These are phyloP conservation scores for Aureobasidium sp. DNA, from an alignment of 2,329 filamentous ascomycete species.

Conservation along the genomic window DNA sequence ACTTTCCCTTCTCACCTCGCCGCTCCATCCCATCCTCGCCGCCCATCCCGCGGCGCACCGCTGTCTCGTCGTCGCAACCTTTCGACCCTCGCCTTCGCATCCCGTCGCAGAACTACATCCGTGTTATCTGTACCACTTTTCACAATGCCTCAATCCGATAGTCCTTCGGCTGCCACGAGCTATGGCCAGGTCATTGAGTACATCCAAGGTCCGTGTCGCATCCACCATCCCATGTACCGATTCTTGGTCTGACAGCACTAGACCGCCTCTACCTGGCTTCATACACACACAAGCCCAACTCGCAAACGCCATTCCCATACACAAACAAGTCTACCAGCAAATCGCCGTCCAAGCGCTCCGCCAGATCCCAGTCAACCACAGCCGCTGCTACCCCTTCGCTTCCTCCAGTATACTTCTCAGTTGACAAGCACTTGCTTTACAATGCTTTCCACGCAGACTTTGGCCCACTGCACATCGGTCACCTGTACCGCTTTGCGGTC, in stretches of 20 bases:
- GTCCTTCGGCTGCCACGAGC: constrained; percentile 39
- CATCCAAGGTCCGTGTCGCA: constrained; percentile 66
- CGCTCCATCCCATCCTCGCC: neutral
- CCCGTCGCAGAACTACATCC: neutral
- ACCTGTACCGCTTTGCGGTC: constrained; percentile 92
- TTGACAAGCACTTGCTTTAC: constrained; percentile 83
- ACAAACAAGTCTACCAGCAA: constrained; percentile 42
- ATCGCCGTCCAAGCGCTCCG: constrained; percentile 70
- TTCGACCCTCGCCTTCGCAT: neutral
- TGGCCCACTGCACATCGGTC: constrained; percentile 92
- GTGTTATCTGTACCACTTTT: neutral
- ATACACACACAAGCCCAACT: constrained; percentile 73
- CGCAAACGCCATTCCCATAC: constrained; percentile 81
- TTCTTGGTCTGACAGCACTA: constrained; percentile 32
- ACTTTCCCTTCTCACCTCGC: neutral
- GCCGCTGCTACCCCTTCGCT: constrained; percentile 40
- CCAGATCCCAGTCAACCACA: constrained; percentile 54
- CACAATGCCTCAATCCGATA: constrained; percentile 21
- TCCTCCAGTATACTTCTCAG: constrained; percentile 85
- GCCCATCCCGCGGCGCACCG: constrained; percentile 4
- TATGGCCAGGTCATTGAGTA: constrained; percentile 92
- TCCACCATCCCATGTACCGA: neutral
- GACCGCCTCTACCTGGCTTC: constrained; percentile 93
- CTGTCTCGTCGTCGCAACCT: neutral
- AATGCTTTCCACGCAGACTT: constrained; percentile 99